Evolutionary conservation across 352 stramenopile species (phyloP).

Genomic region (Blastocystis sp.): DNA sequence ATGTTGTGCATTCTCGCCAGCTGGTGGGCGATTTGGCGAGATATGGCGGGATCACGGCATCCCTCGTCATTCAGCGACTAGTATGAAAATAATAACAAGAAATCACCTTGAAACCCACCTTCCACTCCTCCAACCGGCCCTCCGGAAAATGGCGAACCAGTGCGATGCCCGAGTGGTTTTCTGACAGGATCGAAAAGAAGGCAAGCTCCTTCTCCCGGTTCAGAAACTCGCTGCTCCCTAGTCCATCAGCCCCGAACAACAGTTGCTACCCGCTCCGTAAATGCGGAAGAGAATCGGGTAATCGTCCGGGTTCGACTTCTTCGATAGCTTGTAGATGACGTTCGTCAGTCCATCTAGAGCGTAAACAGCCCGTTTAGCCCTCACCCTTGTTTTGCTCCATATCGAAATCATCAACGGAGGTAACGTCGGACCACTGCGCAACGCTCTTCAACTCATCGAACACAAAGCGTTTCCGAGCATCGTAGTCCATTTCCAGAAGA

Average conservation of each 20-base stretch:
- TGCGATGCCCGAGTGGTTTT: constrained; percentile 46
- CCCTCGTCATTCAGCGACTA: constrained; percentile 49
- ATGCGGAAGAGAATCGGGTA: constrained; percentile 63
- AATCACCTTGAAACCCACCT: constrained; percentile 19
- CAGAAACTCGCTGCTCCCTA: constrained; percentile 34
- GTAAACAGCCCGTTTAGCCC: not conserved
- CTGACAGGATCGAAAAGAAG: constrained; percentile 33
- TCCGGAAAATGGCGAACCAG: constrained; percentile 40
- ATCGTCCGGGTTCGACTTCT: constrained; percentile 40
- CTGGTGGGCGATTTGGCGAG: constrained; percentile 30
- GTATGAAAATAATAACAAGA: not conserved
- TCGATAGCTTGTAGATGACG: constrained; percentile 40
- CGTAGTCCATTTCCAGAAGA: constrained; percentile 32
- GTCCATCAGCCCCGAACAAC: not conserved
- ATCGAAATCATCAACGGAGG: not conserved
- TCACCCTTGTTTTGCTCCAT: no score
- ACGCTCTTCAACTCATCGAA: constrained; percentile 2
- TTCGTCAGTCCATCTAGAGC: constrained; percentile 49
- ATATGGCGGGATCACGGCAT: constrained; percentile 41
- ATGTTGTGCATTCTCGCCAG: constrained; percentile 48
- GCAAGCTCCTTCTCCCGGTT: constrained; percentile 41
- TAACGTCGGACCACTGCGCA: constrained; percentile 27
- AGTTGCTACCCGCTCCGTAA: constrained; percentile 27
- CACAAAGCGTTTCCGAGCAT: constrained; percentile 43
- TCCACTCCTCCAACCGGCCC: constrained; percentile 40